These are phyloP conservation scores for Cicer yamashitae DNA, from an alignment of 306 rosid species.

Conservation along the genomic window DNA sequence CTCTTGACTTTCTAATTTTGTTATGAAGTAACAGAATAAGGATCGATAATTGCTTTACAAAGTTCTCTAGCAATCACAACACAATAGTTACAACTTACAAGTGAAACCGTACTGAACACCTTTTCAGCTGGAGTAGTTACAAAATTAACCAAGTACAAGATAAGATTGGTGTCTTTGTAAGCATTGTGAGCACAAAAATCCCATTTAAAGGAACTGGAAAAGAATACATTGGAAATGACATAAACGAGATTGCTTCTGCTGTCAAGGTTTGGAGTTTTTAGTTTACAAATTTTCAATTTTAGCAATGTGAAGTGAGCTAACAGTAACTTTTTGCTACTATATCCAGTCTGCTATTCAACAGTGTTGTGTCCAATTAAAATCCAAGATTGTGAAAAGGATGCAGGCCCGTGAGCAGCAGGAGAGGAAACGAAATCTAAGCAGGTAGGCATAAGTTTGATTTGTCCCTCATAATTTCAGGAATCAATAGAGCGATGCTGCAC, in stretches of 20 bases:
- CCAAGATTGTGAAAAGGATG: constrained; percentile 89
- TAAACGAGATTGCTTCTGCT: constrained; percentile 90
- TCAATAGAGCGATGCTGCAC: constrained; percentile 19
- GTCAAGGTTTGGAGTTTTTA: constrained; percentile 71
- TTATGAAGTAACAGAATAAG: background rate
- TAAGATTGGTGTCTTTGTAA: constrained; percentile 89
- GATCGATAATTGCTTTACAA: constrained; percentile 36
- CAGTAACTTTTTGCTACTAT: constrained; percentile 18
- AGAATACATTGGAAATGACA: constrained; percentile 98
- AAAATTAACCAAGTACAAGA: constrained; percentile 96
- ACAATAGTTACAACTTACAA: background rate
- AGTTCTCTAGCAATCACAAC: constrained; percentile 25
- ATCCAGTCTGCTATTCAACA: constrained; percentile 92
- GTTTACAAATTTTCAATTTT: constrained; percentile 35
- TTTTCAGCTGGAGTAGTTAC: constrained; percentile 86
- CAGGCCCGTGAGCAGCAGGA: constrained; percentile 99
- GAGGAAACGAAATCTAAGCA: constrained; percentile 91
- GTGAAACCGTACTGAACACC: constrained; percentile 26
- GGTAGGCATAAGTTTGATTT: constrained; percentile 48
- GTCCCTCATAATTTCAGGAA: constrained; percentile 34
- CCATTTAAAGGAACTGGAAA: constrained; percentile 98
- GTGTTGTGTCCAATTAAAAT: constrained; percentile 89
- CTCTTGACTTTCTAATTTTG: constrained; percentile 3
- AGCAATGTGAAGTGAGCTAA: constrained; percentile 38
- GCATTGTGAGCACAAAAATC: constrained; percentile 96